A percentile compares a stretch with the other conserved stretches of the same genome.
Evolutionary conservation across 768 basidiomycete genomes (phyloP).

Genomic region (Chalciporus pseudorubinellus): DNA sequence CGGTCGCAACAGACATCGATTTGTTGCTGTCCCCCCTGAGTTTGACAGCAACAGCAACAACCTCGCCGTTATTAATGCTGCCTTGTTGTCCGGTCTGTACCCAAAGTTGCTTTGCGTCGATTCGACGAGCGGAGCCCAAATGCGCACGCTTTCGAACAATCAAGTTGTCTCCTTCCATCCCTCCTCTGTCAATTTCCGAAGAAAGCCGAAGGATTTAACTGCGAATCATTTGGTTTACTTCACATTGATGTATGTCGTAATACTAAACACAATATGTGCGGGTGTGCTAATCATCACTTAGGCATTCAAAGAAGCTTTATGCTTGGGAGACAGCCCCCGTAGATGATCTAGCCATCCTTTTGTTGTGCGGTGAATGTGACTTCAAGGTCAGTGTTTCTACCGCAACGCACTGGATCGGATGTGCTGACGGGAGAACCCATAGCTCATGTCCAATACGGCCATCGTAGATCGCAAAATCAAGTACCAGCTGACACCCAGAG

Average conservation of each 20-base stretch:
- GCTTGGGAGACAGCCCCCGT: conserved; percentile 92
- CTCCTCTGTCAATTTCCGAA: conserved; percentile 85
- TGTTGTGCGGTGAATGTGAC: conserved; percentile 89
- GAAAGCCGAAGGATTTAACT: conserved; percentile 64
- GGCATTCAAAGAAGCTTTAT: conserved; percentile 93
- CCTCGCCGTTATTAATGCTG: conserved; percentile 67
- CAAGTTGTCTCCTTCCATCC: conserved; percentile 82
- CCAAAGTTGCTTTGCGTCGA: conserved; percentile 87
- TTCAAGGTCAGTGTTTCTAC: conserved; percentile 59
- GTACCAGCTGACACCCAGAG: conserved; percentile 66
- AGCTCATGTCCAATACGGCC: conserved; percentile 72
- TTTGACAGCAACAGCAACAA: conserved; percentile 70
- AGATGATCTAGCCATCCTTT: conserved; percentile 75
- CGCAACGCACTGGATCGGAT: neutral
- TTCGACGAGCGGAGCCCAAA: conserved; percentile 44
- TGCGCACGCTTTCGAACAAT: conserved; percentile 82
- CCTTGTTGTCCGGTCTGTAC: conserved; percentile 82
- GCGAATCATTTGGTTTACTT: conserved; percentile 79
- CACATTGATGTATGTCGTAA: conserved; percentile 69
- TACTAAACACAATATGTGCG: neutral
- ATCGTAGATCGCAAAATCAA: conserved; percentile 85
- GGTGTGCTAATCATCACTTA: conserved; percentile 29
- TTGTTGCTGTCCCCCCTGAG: conserved; percentile 70
- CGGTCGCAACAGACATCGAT: conserved; percentile 69
- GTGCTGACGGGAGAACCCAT: conserved; percentile 2